Percentiles rank a stretch among this genome's conserved stretches.
Conservation (phyloP, 768 basidiomycete genomes). For the Coprinopsis sp. region DNA sequence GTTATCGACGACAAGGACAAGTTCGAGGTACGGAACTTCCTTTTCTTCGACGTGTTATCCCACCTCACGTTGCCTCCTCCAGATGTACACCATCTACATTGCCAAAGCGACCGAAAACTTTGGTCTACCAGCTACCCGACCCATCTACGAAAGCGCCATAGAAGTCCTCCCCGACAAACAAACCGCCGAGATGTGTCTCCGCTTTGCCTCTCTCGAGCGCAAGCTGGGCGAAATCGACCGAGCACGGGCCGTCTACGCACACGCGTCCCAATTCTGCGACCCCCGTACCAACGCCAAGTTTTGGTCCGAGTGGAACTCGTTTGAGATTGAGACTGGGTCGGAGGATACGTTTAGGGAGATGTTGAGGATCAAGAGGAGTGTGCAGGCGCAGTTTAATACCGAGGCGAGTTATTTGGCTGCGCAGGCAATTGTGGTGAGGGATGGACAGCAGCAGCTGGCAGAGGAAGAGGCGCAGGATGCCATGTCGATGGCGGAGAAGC, state of each 20-base stretch:
- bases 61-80: not conserved
- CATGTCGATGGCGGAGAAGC: conserved; percentile 82
- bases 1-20: conserved; percentile 88
- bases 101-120: conserved; percentile 96
- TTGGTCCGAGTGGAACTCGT: conserved; percentile 96
- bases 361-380: conserved; percentile 94
- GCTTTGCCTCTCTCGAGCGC: conserved; percentile 92
- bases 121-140: conserved; percentile 91
- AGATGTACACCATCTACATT: conserved; percentile 98
- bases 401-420: conserved; percentile 92
- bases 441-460: conserved; percentile 43
- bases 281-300: conserved; percentile 87
- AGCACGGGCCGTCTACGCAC: conserved; percentile 93
- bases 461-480: conserved; percentile 47
- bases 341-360: conserved; percentile 98
- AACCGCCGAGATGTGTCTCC: conserved; percentile 96
- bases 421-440: conserved; percentile 71
- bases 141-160: conserved; percentile 93
- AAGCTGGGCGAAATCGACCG: conserved; percentile 99
- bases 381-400: conserved; percentile 98
- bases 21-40: conserved; percentile 68
- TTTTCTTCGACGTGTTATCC: conserved; percentile 3
- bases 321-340: conserved; percentile 97
- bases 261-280: conserved; percentile 98
- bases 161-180: conserved; percentile 90